Evolutionary conservation across 2,329 filamentous ascomycete species (phyloP).

Genomic region (Herpotrichia juniperi): DNA sequence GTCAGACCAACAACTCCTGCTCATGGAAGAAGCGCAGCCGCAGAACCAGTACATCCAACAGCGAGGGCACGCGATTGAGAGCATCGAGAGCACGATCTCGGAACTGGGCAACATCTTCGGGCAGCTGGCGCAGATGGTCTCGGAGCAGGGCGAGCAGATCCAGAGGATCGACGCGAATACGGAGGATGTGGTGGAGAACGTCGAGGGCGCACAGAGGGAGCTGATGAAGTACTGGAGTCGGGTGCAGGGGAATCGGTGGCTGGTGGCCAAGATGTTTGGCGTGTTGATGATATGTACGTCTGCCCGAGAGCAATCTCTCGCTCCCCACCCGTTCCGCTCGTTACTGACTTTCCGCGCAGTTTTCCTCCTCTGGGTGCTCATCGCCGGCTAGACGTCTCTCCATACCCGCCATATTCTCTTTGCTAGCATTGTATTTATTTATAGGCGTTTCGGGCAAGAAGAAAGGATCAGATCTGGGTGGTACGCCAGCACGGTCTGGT

Average conservation of each 20-base stretch:
- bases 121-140: constrained; percentile 94
- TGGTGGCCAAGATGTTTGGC: constrained; percentile 84
- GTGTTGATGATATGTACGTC: constrained; percentile 86
- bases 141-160: constrained; percentile 97
- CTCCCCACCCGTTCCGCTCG: neutral
- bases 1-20: constrained; percentile 79
- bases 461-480: neutral
- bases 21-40: constrained; percentile 91
- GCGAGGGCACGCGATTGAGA: constrained; percentile 92
- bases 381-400: constrained; percentile 56
- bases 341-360: constrained; percentile 32
- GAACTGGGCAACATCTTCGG: constrained; percentile 93
- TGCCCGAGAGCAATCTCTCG: neutral
- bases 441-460: constrained; percentile 11
- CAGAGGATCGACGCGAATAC: constrained; percentile 97
- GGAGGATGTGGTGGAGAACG: constrained; percentile 96
- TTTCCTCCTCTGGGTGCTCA: constrained; percentile 69
- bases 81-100: constrained; percentile 92
- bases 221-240: constrained; percentile 96
- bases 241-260: constrained; percentile 93
- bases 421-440: constrained; percentile 6
- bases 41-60: constrained; percentile 91
- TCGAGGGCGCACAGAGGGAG: constrained; percentile 94
- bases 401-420: constrained; percentile 7
- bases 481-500: constrained; percentile 12